Percentiles rank a stretch among this genome's conserved stretches.
Conservation (phyloP, 2,329 filamentous ascomycete species). For the Botrytis deweyae region DNA sequence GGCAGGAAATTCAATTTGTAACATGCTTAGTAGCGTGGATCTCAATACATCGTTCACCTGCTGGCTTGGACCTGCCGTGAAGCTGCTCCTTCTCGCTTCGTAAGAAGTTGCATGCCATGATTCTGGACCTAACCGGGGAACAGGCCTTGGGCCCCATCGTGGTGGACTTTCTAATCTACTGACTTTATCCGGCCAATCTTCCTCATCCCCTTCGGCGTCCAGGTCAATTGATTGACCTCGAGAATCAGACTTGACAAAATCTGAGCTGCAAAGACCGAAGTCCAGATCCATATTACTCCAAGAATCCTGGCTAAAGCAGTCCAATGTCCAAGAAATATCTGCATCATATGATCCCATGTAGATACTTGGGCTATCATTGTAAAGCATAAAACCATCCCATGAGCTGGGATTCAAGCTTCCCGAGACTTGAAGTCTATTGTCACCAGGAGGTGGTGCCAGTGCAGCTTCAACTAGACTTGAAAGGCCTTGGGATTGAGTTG, state of each 20-base stretch:
- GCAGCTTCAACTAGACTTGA: conserved; percentile 37
- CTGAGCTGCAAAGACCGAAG: not conserved
- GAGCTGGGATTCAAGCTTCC: conserved; percentile 30
- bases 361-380: conserved; percentile 28
- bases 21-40: conserved; percentile 25
- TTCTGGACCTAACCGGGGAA: conserved; percentile 30
- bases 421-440: conserved; percentile 23
- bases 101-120: conserved; percentile 35
- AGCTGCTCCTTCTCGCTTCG: conserved; percentile 30
- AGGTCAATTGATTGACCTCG: conserved; percentile 23
- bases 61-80: conserved; percentile 28
- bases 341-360: conserved; percentile 38
- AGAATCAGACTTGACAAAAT: not conserved
- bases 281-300: conserved; percentile 18
- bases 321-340: conserved; percentile 37
- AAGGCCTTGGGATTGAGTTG: conserved; percentile 30
- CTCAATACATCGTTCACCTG: conserved; percentile 28
- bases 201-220: conserved; percentile 33
- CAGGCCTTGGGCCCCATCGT: conserved; percentile 23
- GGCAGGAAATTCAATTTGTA: conserved; percentile 18
- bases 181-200: conserved; percentile 37
- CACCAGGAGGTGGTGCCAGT: conserved; percentile 28
- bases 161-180: conserved; percentile 23
- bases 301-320: conserved; percentile 25
- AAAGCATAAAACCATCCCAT: conserved; percentile 37